Evolutionary conservation across 1,284 basidiomycete genomes (phyloP), one percentile per base, ranked within the genome.

Genomic region (Limonomyces culmigenus): DNA sequence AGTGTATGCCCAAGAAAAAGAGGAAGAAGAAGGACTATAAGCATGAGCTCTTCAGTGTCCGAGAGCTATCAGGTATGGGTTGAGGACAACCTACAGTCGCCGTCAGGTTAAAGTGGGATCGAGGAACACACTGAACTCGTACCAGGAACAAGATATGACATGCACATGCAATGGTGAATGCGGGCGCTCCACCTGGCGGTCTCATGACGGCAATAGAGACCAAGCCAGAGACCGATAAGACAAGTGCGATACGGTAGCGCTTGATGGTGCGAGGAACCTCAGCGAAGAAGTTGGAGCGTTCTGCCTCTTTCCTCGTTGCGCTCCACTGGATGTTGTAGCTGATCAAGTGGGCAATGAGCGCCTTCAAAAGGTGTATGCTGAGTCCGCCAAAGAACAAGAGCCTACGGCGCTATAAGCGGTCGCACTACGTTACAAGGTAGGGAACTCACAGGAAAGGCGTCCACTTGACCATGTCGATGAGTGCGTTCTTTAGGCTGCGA

Each of bases 161-260:
- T 75, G 34, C 81, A 66, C 18, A 74, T 74, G 77, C 77, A 83
- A 16, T 66, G 65, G 34, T 55, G 52, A 11, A 62, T 62, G 5
- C 62, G 59, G 23, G 1, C 63, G 57, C 19, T 55, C 49, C 30
- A 68, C 56, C 25, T 49, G 46, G 67, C 67, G 74, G 16, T 50
- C 54, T 39, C 31, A 70, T 56, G 33, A 51, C 55, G 5, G 52
- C 62, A 39, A 73, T 39, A 36, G 62, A 39, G 35, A 58, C 30
- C 30, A 72, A 52, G 19, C 59, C 41, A 20, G 65, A 15, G 36
- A 51, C 40, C 33, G 59, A 61, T n/a, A 65, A 43, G n/a, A 56
- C 38, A 32, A 68, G 48, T 38, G 60, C 48, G 46, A 61, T 56
- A 53, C 62, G 66, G 58, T 65, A 69, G 39, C 63, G 52, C 46